Evolutionary conservation across 306 rosid species (phyloP).

Genomic region (Gleditsia sinensis): DNA sequence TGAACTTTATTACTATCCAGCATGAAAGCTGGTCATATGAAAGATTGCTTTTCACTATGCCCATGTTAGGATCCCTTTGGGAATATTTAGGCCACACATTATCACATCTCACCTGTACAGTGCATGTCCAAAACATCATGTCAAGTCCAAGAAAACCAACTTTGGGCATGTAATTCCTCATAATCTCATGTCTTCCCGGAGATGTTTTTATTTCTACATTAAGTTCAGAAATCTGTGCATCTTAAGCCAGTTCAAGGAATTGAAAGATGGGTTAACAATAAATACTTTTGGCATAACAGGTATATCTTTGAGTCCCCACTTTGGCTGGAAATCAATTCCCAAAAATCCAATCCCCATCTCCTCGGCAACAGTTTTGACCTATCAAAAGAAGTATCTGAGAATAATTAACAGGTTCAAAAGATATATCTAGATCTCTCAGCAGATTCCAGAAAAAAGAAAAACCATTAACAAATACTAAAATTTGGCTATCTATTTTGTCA

Average conservation of each 20-base stretch:
- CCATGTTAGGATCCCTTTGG: slow-evolving; percentile 11
- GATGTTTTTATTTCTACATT: slow-evolving; percentile 15
- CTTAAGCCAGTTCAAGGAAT: slow-evolving; percentile 30
- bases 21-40: slow-evolving; percentile 3
- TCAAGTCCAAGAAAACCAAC: slow-evolving; percentile 96
- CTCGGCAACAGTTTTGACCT: slow-evolving; percentile 96
- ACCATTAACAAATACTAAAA: not conserved
- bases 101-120: slow-evolving; percentile 75
- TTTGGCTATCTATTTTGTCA: slow-evolving; percentile 15
- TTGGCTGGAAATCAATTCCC: slow-evolving; percentile 97
- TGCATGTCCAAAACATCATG: slow-evolving; percentile 98
- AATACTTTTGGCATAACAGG: slow-evolving; percentile 96
- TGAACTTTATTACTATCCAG: slow-evolving; percentile 16
- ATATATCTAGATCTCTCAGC: slow-evolving; percentile 9
- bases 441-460: slow-evolving; percentile 20
- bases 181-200: slow-evolving; percentile 89
- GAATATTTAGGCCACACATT: slow-evolving; percentile 21
- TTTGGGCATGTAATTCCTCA: slow-evolving; percentile 92
- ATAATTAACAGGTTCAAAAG: slow-evolving; percentile 19
- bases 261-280: slow-evolving; percentile 19
- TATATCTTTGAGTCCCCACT: slow-evolving; percentile 81
- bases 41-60: slow-evolving; percentile 29
- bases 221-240: not conserved
- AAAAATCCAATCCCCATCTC: slow-evolving; percentile 98
- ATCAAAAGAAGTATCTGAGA: slow-evolving; percentile 23